Evolutionary conservation across 169 alveolate genomes (phyloP).

Genomic region (Plasmodium relictum): DNA sequence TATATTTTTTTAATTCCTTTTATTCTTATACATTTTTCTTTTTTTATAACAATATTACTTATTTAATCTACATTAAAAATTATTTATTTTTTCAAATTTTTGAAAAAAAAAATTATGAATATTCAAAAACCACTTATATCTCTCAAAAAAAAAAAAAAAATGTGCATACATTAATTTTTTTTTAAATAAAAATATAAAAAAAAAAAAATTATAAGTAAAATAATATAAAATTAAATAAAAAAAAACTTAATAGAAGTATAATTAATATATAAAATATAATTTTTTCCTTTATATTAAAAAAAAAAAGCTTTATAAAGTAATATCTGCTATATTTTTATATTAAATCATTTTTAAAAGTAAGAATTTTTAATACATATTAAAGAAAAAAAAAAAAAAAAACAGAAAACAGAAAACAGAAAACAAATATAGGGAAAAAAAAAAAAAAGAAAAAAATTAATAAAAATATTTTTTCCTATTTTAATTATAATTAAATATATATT

Average conservation of each 20-base stretch:
- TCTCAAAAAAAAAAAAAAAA: constrained; percentile 37
- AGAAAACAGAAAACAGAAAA: not conserved
- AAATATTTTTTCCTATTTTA: not conserved
- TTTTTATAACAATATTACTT: not conserved
- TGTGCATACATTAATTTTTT: not conserved
- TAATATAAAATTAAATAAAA: not conserved
- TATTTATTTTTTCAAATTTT: not conserved
- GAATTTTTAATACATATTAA: not conserved
- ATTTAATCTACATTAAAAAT: not conserved
- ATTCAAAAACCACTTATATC: constrained; percentile 47
- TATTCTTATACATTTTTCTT: not conserved
- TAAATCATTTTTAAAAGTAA: no score
- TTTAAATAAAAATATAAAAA: not conserved
- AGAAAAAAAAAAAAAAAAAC: not conserved
- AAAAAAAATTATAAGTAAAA: not conserved
- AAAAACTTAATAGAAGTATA: no score
- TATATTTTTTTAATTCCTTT: not conserved
- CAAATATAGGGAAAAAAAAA: not conserved
- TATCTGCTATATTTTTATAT: no score
- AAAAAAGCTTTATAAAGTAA: no score
- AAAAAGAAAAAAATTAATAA: not conserved
- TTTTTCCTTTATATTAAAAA: no score
- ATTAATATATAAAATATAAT: no score
- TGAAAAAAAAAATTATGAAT: not conserved
- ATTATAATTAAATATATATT: not conserved